phyloP scores from a whole-genome alignment of 805 yeast species.

The Metschnikowia gelsemii region DNA sequence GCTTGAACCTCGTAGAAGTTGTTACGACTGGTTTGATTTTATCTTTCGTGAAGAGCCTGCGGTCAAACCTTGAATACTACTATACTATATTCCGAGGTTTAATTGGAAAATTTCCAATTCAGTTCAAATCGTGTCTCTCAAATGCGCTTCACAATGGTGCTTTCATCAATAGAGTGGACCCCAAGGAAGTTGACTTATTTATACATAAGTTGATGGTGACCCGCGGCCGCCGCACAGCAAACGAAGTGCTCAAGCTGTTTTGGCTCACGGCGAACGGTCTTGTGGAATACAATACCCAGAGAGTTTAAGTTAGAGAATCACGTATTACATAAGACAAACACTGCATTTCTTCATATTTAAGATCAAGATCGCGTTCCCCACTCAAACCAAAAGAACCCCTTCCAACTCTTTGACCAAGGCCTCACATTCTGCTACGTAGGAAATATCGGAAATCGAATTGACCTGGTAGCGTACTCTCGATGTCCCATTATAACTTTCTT shows the following conservation, averaged over 20 bases:
- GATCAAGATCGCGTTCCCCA: background rate
- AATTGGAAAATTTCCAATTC: slow-evolving; percentile 47
- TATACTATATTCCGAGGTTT: slow-evolving; percentile 52
- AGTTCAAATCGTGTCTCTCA: slow-evolving; percentile 33
- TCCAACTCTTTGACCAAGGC: slow-evolving; percentile 48
- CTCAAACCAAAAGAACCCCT: slow-evolving; percentile 9
- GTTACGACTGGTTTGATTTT: slow-evolving; percentile 29
- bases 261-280: slow-evolving; percentile 65
- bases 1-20: slow-evolving; percentile 23
- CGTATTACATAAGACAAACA: background rate
- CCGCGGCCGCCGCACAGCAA: slow-evolving; percentile 63
- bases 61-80: slow-evolving; percentile 62
- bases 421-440: slow-evolving; percentile 60
- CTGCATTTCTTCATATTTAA: background rate
- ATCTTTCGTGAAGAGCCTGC: slow-evolving; percentile 43
- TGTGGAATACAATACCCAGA: slow-evolving; percentile 34
- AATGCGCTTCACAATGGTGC: slow-evolving; percentile 7
- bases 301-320: slow-evolving; percentile 19
- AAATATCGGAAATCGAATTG: slow-evolving; percentile 50
- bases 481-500: slow-evolving; percentile 79
- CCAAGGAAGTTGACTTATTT: slow-evolving; percentile 41
- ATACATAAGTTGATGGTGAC: slow-evolving; percentile 58
- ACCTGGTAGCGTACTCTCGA: slow-evolving; percentile 75
- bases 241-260: slow-evolving; percentile 56
- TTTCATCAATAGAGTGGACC: slow-evolving; percentile 17